phyloP scores from a whole-genome alignment of 108 stramenopile species.

The Poteriospumella lacustris region DNA sequence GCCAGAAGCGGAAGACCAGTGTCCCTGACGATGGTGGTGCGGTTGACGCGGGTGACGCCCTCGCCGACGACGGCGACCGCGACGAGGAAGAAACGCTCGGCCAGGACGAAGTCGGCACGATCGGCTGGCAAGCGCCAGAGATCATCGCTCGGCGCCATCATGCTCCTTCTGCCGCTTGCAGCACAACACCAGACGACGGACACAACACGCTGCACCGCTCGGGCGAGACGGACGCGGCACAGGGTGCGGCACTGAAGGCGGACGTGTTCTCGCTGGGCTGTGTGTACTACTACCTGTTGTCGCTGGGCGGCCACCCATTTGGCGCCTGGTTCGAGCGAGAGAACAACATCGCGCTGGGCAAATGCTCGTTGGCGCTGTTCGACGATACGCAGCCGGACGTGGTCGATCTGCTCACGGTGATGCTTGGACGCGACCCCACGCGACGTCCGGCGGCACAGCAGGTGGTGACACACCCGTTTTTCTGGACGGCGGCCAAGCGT shows the following conservation, averaged over 20 bases:
- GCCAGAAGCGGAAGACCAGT: too few relatives aligned
- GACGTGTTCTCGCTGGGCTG: conserved; percentile 95
- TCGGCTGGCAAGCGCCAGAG: conserved; percentile 95
- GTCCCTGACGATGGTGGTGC: too few relatives aligned
- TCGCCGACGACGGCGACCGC: background rate
- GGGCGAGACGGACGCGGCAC: background rate
- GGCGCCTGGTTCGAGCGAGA: conserved; percentile 93
- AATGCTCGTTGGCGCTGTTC: conserved; percentile 27
- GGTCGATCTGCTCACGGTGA: conserved; percentile 67
- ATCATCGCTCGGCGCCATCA: conserved; percentile 67
- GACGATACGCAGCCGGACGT: conserved; percentile 60
- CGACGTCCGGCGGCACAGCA: conserved; percentile 73
- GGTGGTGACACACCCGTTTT: conserved; percentile 84
- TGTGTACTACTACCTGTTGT: conserved; percentile 77
- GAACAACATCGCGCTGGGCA: conserved; percentile 82
- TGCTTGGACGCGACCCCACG: conserved; percentile 71
- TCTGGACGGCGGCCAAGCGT: conserved; percentile 69
- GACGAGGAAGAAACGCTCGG: background rate
- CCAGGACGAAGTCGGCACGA: conserved; percentile 70
- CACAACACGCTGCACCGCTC: background rate
- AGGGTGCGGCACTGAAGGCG: conserved; percentile 60
- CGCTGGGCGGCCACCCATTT: conserved; percentile 84
- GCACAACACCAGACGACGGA: too few relatives aligned
- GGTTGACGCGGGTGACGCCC: too few relatives aligned
- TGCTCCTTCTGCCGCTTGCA: background rate